A percentile compares a stretch with the other conserved stretches of the same genome.
Conservation (phyloP, 192 early-diverging fungal species). For the Dispira simplex region DNA sequence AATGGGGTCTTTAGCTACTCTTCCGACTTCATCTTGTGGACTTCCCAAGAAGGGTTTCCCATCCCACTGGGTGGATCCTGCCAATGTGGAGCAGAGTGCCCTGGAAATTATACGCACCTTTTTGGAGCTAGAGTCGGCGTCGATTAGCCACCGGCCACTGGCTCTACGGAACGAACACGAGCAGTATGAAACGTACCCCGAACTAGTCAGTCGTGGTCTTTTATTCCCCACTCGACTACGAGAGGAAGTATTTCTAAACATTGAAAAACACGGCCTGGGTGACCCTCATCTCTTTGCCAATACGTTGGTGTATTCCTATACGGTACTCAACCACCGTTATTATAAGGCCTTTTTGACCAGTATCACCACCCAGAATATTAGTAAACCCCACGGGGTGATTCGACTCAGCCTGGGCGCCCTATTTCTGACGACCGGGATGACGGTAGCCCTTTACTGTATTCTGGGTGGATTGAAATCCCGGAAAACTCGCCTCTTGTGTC, state of each 20-base stretch:
- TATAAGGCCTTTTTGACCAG: background rate
- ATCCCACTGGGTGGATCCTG: background rate
- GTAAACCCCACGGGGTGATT: background rate
- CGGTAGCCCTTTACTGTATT: background rate
- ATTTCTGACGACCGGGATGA: background rate
- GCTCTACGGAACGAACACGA: background rate
- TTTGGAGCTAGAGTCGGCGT: background rate
- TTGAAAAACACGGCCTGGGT: background rate
- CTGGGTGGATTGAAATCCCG: background rate
- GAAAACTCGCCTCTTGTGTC: background rate
- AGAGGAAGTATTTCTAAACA: background rate
- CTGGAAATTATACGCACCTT: background rate
- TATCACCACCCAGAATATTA: constrained; percentile 1
- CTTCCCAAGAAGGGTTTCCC: no score
- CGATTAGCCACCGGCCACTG: background rate
- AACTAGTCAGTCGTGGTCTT: background rate
- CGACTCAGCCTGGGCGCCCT: background rate
- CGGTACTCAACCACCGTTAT: constrained; percentile 10
- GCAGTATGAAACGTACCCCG: background rate
- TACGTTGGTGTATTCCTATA: background rate
- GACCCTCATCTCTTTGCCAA: background rate
- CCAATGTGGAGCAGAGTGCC: background rate
- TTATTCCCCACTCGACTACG: background rate
- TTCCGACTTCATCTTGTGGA: no score
- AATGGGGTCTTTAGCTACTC: no score